Base-by-base conservation (phyloP, 352 stramenopile species). In the Globisporangium mamillatum region DNA sequence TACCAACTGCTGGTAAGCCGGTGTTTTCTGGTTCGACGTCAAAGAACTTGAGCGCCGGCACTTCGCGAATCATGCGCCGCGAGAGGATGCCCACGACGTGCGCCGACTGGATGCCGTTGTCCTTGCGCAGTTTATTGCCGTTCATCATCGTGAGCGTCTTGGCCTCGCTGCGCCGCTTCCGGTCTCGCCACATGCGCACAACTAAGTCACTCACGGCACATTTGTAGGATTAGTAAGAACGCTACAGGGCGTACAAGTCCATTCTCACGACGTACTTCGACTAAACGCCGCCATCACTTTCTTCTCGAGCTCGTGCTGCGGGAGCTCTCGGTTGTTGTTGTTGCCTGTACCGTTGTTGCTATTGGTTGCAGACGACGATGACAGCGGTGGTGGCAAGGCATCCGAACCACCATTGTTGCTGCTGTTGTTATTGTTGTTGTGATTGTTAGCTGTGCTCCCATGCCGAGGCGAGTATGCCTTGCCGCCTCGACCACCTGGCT, bases 1-100 rank as follows among this genome's bases (percentile, higher is more conserved):
- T 32, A 20, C 55, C 55, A 22, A 18, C 20, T 25, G 18, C 24
- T 22, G 18, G 18, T 9, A 14, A 4, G n/a, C 1, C 29, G 22
- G 25, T 76, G 14, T 16, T 54, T 14, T 76, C 67, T 7, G 50
- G 53, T 20, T 79, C 69, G 63, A 89, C 82, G 63, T 91, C 81
- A 59, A 94, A 94, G 74, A 92, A 94, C 53, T 91, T 89, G 25
- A 94, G 73, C 4, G 86, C 86, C 0, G 82, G 86, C 20, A 94
- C 83, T 34, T 92, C 80, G 27, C 82, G 77, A 53, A 92, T 88
- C 65, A 92, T 72, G n/a, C 83, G 76, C 9, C 80, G 80, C 64
- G 84, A 91, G 69, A 94, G 67, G 50, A 94, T 92, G 22, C 82
- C 84, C 9, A 90, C 82, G 36, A 94, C 80, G 67, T 88, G 89